These are phyloP conservation scores for Aaosphaeria pasadenensis DNA, from an alignment of 2,329 filamentous ascomycete genomes.

Conservation along the genomic window DNA sequence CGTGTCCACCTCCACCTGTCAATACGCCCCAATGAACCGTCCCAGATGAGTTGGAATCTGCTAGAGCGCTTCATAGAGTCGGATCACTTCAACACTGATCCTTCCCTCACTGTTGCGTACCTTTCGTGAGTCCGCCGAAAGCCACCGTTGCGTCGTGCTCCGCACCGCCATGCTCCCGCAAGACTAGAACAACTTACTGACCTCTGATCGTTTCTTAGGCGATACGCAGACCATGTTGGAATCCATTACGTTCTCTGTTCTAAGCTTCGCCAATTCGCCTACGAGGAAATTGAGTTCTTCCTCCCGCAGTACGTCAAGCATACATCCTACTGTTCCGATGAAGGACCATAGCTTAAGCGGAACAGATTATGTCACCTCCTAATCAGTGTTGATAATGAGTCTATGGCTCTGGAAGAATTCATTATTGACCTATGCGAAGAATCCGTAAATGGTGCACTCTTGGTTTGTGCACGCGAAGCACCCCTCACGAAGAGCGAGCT, in stretches of 20 bases:
- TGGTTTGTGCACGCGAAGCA: conserved; percentile 55
- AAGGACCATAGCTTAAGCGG: conserved; percentile 16
- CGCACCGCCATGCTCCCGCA: conserved; percentile 9
- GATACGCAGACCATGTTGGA: conserved; percentile 85
- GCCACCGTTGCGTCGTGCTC: conserved; percentile 22
- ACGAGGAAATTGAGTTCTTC: conserved; percentile 92
- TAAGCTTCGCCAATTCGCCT: conserved; percentile 84
- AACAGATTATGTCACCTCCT: conserved; percentile 72
- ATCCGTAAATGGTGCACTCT: conserved; percentile 77
- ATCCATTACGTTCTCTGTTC: conserved; percentile 87
- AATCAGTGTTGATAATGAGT: conserved; percentile 86
- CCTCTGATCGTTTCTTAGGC: conserved; percentile 50
- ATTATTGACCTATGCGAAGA: conserved; percentile 82
- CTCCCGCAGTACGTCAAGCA: conserved; percentile 56
- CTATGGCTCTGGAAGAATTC: conserved; percentile 87
- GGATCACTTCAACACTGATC: conserved; percentile 90
- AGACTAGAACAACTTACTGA: conserved; percentile 12
- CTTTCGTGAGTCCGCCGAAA: conserved; percentile 65
- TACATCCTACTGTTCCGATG: conserved; percentile 1
- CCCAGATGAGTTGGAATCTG: conserved; percentile 69
- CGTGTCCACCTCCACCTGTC: conserved; percentile 6
- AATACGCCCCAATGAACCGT: conserved; percentile 37
- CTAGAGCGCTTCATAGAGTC: conserved; percentile 88
- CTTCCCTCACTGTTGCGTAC: conserved; percentile 84
- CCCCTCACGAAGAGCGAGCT: background rate